Evolutionary conservation across 805 yeast genomes (phyloP), one percentile per base, ranked within the genome.

Genomic region (Saccharomycopsis olivae): DNA sequence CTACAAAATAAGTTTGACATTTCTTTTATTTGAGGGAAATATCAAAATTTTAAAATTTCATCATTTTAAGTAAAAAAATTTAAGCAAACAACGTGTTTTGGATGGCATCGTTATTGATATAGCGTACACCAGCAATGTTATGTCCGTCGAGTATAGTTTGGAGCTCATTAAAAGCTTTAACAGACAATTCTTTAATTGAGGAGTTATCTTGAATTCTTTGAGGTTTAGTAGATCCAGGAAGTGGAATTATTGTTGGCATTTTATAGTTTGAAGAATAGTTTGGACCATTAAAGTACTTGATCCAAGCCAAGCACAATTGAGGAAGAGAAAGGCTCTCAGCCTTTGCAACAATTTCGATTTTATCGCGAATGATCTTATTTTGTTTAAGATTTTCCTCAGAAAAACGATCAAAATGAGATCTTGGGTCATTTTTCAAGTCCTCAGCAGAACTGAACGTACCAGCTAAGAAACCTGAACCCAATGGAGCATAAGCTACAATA

Each of bases 401-500:
- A 61, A 82, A 83, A 51, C 78, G 68, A 38, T 76, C 87, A 33
- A 75, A 51, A 19, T 39, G 41, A 13, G 44, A 46, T 49, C 85
- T 65, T 11, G 76, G 71, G 28, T 80, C 52, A 40, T 73, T 77
- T 0, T 57, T 51, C 28, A 80, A 52, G 40, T 73, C 77, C 0
- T 57, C 51, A 16, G 59, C 50, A 4, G 68, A 57, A 19, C 59
- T 73, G 39, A 76, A 58, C 25, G 52, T 47, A 41, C 92, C 94
- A 3, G 89, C 77, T 40, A 87, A 65, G 45, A 78, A 62, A 1
- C 95, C 96, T 51, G 83, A 69, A 8, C 87, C 79, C 40, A 87
- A 65, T 23, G 96, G 96, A 23, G 94, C 80, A 59, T 87, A 87
- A 19, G 87, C 83, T 42, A 84, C 64, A 23, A 84, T 63, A 11